Conservation (phyloP, 805 yeast species). For the Saccharomyces mikatae region DNA sequence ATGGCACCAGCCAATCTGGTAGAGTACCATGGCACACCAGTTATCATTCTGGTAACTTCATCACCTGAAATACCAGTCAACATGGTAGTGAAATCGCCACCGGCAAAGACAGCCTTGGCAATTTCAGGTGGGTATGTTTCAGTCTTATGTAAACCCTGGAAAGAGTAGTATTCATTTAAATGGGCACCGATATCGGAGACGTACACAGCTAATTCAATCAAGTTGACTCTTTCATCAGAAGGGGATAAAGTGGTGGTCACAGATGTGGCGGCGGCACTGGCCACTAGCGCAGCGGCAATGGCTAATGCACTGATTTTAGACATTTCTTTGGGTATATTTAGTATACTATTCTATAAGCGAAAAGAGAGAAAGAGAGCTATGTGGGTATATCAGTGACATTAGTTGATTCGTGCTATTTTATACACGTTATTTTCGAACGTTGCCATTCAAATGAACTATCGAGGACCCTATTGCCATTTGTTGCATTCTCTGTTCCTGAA, state of each 20-base stretch:
- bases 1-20: slow-evolving; percentile 17
- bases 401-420: not conserved
- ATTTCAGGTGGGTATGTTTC: not conserved
- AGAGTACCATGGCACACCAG: slow-evolving; percentile 31
- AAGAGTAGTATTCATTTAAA: slow-evolving; percentile 7
- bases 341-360: not conserved
- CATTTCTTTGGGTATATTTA: slow-evolving; percentile 10
- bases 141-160: not conserved
- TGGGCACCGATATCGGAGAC: slow-evolving; percentile 11
- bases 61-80: not conserved
- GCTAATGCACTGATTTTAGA: slow-evolving; percentile 28
- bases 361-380: not conserved
- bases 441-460: not conserved
- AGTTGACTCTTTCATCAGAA: slow-evolving; percentile 1
- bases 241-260: slow-evolving; percentile 6
- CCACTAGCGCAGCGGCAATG: slow-evolving; percentile 1
- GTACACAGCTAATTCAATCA: slow-evolving; percentile 13
- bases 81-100: slow-evolving; percentile 15
- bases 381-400: not conserved
- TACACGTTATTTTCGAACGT: not conserved
- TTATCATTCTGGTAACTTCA: slow-evolving; percentile 23
- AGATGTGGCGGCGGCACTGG: slow-evolving; percentile 8
- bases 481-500: not conserved
- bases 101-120: slow-evolving; percentile 22
- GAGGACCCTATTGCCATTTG: not conserved